Base-by-base conservation (phyloP, 805 yeast genomes). In the Candida khao-thaluensis region DNA sequence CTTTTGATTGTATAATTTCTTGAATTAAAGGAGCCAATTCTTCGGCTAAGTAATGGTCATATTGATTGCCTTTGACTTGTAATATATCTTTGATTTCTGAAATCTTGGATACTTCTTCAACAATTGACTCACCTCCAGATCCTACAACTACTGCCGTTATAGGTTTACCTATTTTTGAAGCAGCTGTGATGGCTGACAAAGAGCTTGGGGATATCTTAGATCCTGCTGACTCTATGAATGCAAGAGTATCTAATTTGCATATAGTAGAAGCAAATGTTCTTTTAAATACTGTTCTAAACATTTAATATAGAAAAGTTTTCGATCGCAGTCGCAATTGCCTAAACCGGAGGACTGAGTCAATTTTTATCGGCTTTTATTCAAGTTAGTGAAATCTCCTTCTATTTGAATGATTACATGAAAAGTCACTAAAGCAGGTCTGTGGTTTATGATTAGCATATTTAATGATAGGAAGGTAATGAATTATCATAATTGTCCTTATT, bases 101-200 rank as follows among this genome's bases (percentile, higher is more conserved):
- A 21, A 82, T 64, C 50, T 79, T 75, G 23, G 79, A 57, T 14
- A 81, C 72, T 40, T 67, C 60, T n/a, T 61, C 45, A 1, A 75
- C 76, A n/a, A 57, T 49, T 11, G 51, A 38, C 9, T 79, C 84
- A 8, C 45, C 62, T 54, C 86, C 78, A 2, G 74, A 60, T 4
- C 96, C 96, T 7, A 85, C 71, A 9, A 88, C 55, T 2, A 90
- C 59, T 1, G 90, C 95, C n/a, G 85, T 81, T 35, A 91, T 71
- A 30, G 95, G 91, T 53, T 81, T 76, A 6, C 88, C 86, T 31
- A 90, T 64, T 51, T 80, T 73, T 37, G 64, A 62, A 14, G 98
- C 96, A 9, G 98, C 98, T 9, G 78, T 67, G 24, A 90, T 57
- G 1, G 90, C 72, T 15, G 87, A 78, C 43, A 87, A 70, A 5